phyloP scores from a whole-genome alignment of 2,329 filamentous ascomycete species.

The Paramyrothecium sp. region DNA sequence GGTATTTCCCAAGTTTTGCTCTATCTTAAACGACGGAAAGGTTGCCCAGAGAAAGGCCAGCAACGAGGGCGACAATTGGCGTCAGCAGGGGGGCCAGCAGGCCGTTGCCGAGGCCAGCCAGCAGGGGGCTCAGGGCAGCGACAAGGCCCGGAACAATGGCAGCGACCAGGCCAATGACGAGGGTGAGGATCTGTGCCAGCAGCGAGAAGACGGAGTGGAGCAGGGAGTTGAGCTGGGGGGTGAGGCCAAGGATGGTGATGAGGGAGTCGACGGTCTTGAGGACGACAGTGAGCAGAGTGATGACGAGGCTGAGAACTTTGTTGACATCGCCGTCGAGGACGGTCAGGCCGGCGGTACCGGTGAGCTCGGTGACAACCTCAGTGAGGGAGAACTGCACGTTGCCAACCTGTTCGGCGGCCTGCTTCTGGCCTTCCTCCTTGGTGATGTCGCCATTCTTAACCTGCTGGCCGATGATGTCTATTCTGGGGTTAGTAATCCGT shows the following conservation, averaged over 20 bases:
- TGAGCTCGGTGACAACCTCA: slow-evolving; percentile 19
- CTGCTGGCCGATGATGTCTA: slow-evolving; percentile 14
- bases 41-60: slow-evolving; percentile 9
- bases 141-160: slow-evolving; percentile 21
- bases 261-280: slow-evolving; percentile 20
- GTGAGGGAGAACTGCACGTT: slow-evolving; percentile 18
- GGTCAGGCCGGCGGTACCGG: slow-evolving; percentile 14
- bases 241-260: slow-evolving; percentile 19
- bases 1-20: no score
- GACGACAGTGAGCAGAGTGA: slow-evolving; percentile 14
- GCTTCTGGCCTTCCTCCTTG: slow-evolving; percentile 15
- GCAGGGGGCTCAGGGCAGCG: slow-evolving; percentile 21
- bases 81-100: slow-evolving; percentile 23
- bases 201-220: slow-evolving; percentile 24
- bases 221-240: slow-evolving; percentile 18
- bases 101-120: slow-evolving; percentile 19
- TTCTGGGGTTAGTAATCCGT: neutral
- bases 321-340: slow-evolving; percentile 19
- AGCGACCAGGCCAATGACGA: slow-evolving; percentile 18
- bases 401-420: slow-evolving; percentile 13
- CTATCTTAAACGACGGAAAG: neutral
- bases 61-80: slow-evolving; percentile 19
- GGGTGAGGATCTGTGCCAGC: slow-evolving; percentile 19
- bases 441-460: slow-evolving; percentile 17
- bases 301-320: slow-evolving; percentile 17